Evolutionary conservation across 2,329 filamentous ascomycete species (phyloP).

Genomic region (Microsporum audouinii): DNA sequence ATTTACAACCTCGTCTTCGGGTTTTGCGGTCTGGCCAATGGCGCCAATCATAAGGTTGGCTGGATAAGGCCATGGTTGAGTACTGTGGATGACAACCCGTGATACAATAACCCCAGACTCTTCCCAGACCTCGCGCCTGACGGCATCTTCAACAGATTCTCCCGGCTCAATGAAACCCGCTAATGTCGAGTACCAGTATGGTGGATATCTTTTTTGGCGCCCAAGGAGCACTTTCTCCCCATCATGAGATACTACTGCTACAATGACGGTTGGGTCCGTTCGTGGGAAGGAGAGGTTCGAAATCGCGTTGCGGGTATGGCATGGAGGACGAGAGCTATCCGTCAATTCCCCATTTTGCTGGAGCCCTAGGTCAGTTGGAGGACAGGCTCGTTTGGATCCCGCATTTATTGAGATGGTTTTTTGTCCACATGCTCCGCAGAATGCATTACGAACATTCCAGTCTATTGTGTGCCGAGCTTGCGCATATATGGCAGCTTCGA

Average conservation of each 20-base stretch:
- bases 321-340: constrained; percentile 47
- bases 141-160: constrained; percentile 74
- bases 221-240: constrained; percentile 70
- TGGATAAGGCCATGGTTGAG: constrained; percentile 80
- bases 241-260: constrained; percentile 75
- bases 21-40: constrained; percentile 67
- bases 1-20: constrained; percentile 66
- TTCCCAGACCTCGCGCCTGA: constrained; percentile 75
- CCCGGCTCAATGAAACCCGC: constrained; percentile 78
- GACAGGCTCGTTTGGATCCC: constrained; percentile 36
- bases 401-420: constrained; percentile 51
- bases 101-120: constrained; percentile 68
- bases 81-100: constrained; percentile 68
- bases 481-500: constrained; percentile 72
- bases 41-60: constrained; percentile 78
- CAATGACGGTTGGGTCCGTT: constrained; percentile 91
- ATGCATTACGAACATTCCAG: constrained; percentile 89
- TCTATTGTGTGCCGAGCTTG: constrained; percentile 80
- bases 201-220: constrained; percentile 71
- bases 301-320: constrained; percentile 69
- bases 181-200: constrained; percentile 77
- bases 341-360: constrained; percentile 21
- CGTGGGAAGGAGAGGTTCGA: constrained; percentile 88
- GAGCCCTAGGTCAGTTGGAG: constrained; percentile 32
- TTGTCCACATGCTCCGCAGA: constrained; percentile 80